Evolutionary conservation across 2,329 filamentous ascomycete genomes (phyloP).

Genomic region (Allantophomopsis cytisporea): DNA sequence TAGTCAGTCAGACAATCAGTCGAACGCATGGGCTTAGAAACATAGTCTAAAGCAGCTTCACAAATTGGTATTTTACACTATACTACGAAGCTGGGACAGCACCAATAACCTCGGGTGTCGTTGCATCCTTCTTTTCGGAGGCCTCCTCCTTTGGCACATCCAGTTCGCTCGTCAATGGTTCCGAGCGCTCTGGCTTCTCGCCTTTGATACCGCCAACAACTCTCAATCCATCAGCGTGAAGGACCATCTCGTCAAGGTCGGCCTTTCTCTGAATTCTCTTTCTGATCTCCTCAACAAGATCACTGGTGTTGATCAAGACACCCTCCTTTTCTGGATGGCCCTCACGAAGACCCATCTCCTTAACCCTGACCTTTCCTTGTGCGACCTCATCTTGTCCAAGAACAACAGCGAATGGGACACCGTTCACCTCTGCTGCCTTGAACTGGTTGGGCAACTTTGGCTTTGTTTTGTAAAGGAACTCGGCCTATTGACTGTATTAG

Average conservation of each 20-base stretch:
- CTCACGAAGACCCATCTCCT: constrained; percentile 68
- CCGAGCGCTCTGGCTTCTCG: constrained; percentile 4
- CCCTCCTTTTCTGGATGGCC: constrained; percentile 88
- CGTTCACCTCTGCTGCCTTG: constrained; percentile 71
- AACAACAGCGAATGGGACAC: constrained; percentile 76
- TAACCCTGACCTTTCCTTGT: constrained; percentile 74
- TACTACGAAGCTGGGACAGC: constrained; percentile 12
- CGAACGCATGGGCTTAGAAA: too few species aligned
- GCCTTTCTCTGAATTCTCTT: constrained; percentile 25
- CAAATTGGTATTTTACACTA: too few species aligned
- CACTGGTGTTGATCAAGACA: constrained; percentile 51
- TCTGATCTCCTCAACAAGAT: constrained; percentile 51
- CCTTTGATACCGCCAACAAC: constrained; percentile 16
- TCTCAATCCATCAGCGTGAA: constrained; percentile 14
- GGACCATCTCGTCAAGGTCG: constrained; percentile 14
- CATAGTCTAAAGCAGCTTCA: too few species aligned
- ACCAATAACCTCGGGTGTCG: constrained; percentile 7
- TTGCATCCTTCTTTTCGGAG: constrained; percentile 2
- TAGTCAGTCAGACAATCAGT: too few species aligned
- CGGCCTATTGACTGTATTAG: constrained; percentile 35
- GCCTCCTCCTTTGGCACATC: constrained; percentile 1
- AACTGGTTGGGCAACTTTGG: constrained; percentile 83
- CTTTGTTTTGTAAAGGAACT: constrained; percentile 83
- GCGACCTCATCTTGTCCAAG: constrained; percentile 83
- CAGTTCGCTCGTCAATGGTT: too few species aligned